phyloP scores from a whole-genome alignment of 129 eudicot species.

The Lactuca sativa region DNA sequence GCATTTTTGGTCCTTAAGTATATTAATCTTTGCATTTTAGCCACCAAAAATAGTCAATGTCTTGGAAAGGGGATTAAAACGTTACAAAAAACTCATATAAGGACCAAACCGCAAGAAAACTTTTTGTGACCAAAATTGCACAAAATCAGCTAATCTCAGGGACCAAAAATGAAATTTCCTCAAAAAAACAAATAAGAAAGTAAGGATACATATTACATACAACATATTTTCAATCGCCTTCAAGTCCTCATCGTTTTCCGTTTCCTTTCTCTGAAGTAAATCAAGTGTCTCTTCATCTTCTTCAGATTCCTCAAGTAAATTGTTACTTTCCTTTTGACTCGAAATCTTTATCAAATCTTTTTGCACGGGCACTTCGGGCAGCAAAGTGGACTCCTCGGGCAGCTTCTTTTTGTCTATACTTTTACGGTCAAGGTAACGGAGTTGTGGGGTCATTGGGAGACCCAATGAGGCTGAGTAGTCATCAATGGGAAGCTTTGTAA shows the following conservation, averaged over 20 bases:
- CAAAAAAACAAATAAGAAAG: neutral
- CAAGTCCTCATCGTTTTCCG: slow-evolving; percentile 28
- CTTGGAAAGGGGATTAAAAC: neutral
- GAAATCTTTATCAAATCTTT: slow-evolving; percentile 29
- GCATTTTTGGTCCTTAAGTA: too few relatives aligned
- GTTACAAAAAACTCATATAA: neutral
- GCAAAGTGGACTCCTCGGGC: slow-evolving; percentile 33
- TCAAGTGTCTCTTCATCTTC: slow-evolving; percentile 33
- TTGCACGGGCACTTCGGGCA: slow-evolving; percentile 36
- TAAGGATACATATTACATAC: slow-evolving; percentile 34
- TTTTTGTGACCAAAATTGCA: too few relatives aligned
- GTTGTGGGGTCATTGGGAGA: slow-evolving; percentile 91
- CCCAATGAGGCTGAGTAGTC: slow-evolving; percentile 92
- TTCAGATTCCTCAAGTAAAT: slow-evolving; percentile 40
- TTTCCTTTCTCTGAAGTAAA: slow-evolving; percentile 49
- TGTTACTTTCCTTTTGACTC: slow-evolving; percentile 3
- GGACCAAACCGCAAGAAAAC: neutral
- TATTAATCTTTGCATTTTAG: too few relatives aligned
- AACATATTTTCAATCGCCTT: slow-evolving; percentile 32
- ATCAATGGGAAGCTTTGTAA: slow-evolving; percentile 74
- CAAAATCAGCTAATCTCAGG: too few relatives aligned
- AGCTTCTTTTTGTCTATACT: slow-evolving; percentile 33
- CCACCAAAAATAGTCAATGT: neutral
- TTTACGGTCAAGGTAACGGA: slow-evolving; percentile 70
- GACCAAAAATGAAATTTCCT: neutral